Conservation (phyloP, 805 yeast species). For the Saccharomyces eubayanus region DNA sequence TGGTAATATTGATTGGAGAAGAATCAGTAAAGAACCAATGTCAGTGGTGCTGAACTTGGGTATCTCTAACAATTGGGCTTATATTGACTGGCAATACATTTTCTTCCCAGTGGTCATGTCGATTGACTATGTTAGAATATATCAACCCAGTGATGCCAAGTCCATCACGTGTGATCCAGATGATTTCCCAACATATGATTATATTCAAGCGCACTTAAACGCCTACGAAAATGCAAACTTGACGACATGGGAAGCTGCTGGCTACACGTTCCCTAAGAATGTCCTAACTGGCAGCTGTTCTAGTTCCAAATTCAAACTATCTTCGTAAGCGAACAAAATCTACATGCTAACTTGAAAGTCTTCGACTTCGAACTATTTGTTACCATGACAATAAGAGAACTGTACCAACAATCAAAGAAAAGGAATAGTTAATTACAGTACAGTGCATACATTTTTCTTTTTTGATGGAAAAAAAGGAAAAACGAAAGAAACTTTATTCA, state of each 20-base stretch:
- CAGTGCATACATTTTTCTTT: neutral
- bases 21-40: constrained; percentile 84
- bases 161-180: constrained; percentile 75
- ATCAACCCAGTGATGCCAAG: constrained; percentile 62
- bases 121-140: constrained; percentile 76
- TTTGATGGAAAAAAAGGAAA: neutral
- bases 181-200: constrained; percentile 74
- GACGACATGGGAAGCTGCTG: constrained; percentile 69
- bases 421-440: neutral
- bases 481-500: neutral
- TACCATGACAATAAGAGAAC: neutral
- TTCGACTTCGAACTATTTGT: neutral
- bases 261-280: constrained; percentile 60
- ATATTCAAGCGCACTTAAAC: constrained; percentile 56
- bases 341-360: neutral
- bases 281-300: constrained; percentile 42
- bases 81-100: constrained; percentile 77
- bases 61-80: constrained; percentile 82
- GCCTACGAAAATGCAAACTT: constrained; percentile 62
- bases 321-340: neutral
- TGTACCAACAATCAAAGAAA: no score
- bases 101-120: constrained; percentile 66
- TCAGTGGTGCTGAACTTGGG: constrained; percentile 77
- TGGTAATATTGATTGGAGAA: constrained; percentile 79
- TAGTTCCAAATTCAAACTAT: constrained; percentile 21